A percentile compares a stretch with the other conserved stretches of the same genome.
Conservation (phyloP, 2,329 filamentous ascomycete genomes). For the Fusarium sororula region DNA sequence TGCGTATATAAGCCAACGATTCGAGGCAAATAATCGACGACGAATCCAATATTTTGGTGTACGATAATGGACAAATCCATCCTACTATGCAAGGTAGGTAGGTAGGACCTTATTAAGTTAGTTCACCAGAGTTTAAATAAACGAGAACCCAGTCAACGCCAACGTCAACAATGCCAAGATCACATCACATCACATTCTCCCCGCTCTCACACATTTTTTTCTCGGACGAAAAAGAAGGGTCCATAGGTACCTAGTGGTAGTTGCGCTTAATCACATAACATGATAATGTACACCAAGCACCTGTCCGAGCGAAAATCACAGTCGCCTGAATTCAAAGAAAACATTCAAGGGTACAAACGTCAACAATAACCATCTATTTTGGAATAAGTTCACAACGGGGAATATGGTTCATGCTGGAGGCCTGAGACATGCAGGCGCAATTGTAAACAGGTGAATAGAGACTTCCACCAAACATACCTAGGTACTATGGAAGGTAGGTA, state of each 20-base stretch:
- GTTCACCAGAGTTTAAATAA: neutral
- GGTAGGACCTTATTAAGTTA: neutral
- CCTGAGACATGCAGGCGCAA: neutral
- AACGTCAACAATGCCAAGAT: neutral
- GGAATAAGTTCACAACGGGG: neutral
- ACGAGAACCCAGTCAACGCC: neutral
- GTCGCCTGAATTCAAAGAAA: neutral
- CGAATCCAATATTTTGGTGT: neutral
- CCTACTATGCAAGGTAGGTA: neutral
- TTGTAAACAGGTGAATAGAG: neutral
- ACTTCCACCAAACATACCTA: neutral
- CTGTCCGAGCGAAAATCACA: neutral
- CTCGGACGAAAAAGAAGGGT: neutral
- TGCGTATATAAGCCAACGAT: neutral
- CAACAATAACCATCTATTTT: neutral
- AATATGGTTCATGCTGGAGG: neutral
- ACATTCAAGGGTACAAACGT: neutral
- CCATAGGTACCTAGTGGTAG: neutral
- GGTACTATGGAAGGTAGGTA: too few species aligned
- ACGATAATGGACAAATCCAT: neutral
- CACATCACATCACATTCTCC: neutral
- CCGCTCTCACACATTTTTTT: neutral
- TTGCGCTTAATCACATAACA: neutral
- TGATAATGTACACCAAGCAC: neutral
- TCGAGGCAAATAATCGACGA: neutral